These are phyloP conservation scores for Solanum sitiens DNA, from an alignment of 257 asterid genomes.

Conservation along the genomic window DNA sequence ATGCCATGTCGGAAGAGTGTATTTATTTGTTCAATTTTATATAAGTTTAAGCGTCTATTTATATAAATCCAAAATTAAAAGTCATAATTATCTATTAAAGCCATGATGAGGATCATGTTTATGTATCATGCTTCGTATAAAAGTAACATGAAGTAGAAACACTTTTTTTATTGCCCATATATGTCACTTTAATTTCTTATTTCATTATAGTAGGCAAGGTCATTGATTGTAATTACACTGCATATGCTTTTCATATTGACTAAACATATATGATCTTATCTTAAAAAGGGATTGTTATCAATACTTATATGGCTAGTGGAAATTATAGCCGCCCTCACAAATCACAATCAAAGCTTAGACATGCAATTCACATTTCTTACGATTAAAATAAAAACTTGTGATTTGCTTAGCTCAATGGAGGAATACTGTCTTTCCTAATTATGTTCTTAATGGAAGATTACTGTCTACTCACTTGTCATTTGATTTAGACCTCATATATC, in stretches of 20 bases:
- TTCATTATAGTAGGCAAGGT: not conserved
- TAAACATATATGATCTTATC: not conserved
- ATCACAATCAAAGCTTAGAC: not conserved
- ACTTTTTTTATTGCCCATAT: not conserved
- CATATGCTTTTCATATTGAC: not conserved
- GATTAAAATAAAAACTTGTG: not conserved
- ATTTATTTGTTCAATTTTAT: no score
- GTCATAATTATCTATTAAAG: no score
- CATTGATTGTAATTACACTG: not conserved
- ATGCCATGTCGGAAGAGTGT: rapidly evolving
- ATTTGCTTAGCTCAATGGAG: not conserved
- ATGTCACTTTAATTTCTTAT: not conserved
- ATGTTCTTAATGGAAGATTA: not conserved
- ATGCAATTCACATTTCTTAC: not conserved
- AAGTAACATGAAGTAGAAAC: not conserved
- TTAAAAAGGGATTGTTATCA: not conserved
- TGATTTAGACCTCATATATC: not conserved
- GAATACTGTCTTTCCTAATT: not conserved
- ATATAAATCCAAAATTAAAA: no score
- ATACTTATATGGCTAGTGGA: not conserved
- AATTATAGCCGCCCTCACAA: not conserved
- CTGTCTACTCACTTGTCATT: not conserved
- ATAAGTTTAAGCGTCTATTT: no score
- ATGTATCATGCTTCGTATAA: no score
- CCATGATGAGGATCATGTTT: no score